Evolutionary conservation across 2,329 filamentous ascomycete genomes (phyloP), one percentile per base, ranked within the genome.

Genomic region (Trichophyton verrucosum): DNA sequence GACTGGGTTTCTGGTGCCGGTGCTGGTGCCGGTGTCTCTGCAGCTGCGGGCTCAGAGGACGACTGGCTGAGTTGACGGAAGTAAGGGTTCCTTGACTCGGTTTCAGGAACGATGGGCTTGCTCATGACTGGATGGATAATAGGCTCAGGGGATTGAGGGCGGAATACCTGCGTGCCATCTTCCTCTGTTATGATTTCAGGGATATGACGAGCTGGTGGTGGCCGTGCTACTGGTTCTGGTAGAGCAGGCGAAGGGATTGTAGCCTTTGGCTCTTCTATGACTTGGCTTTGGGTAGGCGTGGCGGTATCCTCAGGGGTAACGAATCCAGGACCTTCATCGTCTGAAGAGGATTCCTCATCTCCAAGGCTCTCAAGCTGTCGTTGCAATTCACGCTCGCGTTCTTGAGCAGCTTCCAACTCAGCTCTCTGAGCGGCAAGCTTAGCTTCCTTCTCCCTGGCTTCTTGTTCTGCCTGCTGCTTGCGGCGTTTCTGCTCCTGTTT

Each of bases 401-500:
- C 89, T 69, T 87, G 87, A 5, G 92, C 91, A 36, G 88, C 89
- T 74, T 97, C 94, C 61, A 97, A 87, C 74, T 99, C 92, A 1
- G 89, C 91, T 66, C 89, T 86, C 68, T 94, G 89, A 40, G 88
- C 87, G 24, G 89, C 89, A 65, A 96, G 79, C 71, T 88, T 87
- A 59, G 85, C 80, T 72, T 97, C 92, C 71, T 95, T 91, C 68
- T 96, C 89, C 73, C 90, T 92, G 6, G 91, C 84, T 66, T 94
- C 89, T 57, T 87, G 88, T 69, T 88, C 80, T 8, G 91, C 91
- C 22, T 90, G 92, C 77, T 96, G 91, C 78, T 91, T 94, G 68
- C 83, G 87, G 64, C 86, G 89, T 79, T 95, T 96, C 76, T 96
- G 94, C 73, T 99, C 94, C 66, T 95, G 88, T 75, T 96, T 97